These are phyloP conservation scores for Colletotrichum cordylinicola DNA, from an alignment of 2,329 filamentous ascomycete genomes.

Conservation along the genomic window DNA sequence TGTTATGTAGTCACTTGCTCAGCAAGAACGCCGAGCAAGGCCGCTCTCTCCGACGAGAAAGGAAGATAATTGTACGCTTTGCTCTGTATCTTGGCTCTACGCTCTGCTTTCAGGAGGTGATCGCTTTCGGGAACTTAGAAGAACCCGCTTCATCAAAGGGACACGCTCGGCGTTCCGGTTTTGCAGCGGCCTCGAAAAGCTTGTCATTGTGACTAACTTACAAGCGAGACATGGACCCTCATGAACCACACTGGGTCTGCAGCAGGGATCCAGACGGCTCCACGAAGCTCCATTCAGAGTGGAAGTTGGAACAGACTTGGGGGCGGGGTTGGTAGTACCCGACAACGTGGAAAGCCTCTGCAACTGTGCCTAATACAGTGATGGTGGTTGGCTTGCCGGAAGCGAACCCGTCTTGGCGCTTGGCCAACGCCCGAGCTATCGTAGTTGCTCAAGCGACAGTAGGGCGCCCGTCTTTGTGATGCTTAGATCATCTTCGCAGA, in stretches of 20 bases:
- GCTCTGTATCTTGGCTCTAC: background rate
- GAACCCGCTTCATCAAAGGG: background rate
- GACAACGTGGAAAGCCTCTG: background rate
- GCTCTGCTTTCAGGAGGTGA: background rate
- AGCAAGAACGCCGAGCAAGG: background rate
- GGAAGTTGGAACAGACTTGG: background rate
- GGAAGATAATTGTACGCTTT: background rate
- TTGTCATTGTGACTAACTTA: background rate
- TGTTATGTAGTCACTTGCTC: background rate
- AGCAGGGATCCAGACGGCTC: background rate
- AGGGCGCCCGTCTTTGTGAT: background rate
- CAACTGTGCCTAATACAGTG: background rate
- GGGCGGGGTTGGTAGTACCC: background rate
- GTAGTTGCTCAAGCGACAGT: background rate
- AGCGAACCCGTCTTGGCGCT: background rate
- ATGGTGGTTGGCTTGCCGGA: background rate
- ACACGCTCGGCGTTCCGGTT: background rate
- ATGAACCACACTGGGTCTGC: background rate
- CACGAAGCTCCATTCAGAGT: background rate
- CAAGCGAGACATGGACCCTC: background rate
- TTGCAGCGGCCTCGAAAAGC: background rate
- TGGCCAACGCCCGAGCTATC: background rate
- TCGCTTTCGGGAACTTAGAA: background rate
- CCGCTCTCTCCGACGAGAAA: background rate
- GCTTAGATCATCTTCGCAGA: background rate